Evolutionary conservation across 257 asterid genomes (phyloP).

Genomic region (Solanum ossicruentum): DNA sequence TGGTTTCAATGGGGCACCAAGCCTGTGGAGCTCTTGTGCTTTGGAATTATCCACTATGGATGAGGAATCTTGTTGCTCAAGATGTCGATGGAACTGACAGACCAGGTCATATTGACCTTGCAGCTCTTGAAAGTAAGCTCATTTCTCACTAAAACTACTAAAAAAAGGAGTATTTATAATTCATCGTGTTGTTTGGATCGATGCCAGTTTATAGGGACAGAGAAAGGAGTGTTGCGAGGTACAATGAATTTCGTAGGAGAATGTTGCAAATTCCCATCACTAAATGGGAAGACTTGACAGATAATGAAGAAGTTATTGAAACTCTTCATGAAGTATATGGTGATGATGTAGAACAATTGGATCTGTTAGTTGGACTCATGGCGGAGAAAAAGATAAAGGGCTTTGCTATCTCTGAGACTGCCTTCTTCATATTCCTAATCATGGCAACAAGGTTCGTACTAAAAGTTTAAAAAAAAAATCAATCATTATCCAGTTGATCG

Average conservation of each 20-base stretch:
- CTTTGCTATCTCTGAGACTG: constrained; percentile 56
- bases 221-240: constrained; percentile 50
- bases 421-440: constrained; percentile 40
- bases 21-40: constrained; percentile 57
- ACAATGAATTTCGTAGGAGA: constrained; percentile 45
- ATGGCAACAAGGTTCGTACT: constrained; percentile 41
- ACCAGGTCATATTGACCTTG: constrained; percentile 33
- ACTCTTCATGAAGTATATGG: constrained; percentile 31
- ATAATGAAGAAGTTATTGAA: constrained; percentile 26
- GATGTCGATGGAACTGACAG: constrained; percentile 36
- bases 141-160: not conserved
- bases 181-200: not conserved
- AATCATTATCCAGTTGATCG: not conserved
- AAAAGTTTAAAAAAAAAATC: not conserved
- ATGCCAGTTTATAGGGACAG: constrained; percentile 51
- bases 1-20: constrained; percentile 77
- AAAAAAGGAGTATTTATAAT: not conserved
- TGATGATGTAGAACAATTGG: constrained; percentile 42
- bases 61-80: constrained; percentile 34
- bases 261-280: constrained; percentile 42
- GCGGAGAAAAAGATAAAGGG: constrained; percentile 56
- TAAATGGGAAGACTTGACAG: constrained; percentile 54
- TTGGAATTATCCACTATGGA: constrained; percentile 50
- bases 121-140: constrained; percentile 45
- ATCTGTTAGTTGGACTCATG: constrained; percentile 36